Conservation (phyloP, 768 basidiomycete genomes). For the Suillus hirtellus region DNA sequence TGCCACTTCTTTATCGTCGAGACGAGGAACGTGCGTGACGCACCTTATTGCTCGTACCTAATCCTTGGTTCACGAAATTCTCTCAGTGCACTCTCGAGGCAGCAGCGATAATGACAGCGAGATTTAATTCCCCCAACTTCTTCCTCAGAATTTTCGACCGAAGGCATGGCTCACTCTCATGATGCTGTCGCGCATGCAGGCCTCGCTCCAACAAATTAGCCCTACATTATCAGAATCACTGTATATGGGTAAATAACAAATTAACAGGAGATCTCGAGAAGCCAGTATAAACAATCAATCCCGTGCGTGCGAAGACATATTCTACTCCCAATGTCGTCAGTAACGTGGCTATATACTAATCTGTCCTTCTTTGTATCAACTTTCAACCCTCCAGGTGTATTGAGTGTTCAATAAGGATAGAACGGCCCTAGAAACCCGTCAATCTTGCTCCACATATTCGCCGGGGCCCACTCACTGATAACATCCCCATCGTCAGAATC, state of each 20-base stretch:
- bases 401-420: neutral
- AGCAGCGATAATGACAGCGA: no score
- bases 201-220: neutral
- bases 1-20: no score
- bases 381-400: neutral
- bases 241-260: neutral
- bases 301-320: neutral
- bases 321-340: neutral
- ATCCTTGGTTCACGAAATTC: no score
- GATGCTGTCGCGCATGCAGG: neutral
- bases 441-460: neutral
- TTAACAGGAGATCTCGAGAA: neutral
- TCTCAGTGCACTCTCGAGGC: no score
- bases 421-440: neutral
- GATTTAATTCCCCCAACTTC: no score
- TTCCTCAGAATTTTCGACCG: no score
- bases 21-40: no score
- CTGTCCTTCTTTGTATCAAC: neutral
- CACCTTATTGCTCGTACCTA: no score
- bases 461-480: neutral
- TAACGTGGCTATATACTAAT: neutral
- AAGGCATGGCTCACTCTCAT: no score
- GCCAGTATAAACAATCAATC: neutral
- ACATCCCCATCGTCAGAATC: no score
- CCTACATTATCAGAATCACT: neutral